Percentiles rank a stretch among this genome's conserved stretches.
Evolutionary conservation across 768 basidiomycete genomes (phyloP).

Genomic region (Suillus luteus): DNA sequence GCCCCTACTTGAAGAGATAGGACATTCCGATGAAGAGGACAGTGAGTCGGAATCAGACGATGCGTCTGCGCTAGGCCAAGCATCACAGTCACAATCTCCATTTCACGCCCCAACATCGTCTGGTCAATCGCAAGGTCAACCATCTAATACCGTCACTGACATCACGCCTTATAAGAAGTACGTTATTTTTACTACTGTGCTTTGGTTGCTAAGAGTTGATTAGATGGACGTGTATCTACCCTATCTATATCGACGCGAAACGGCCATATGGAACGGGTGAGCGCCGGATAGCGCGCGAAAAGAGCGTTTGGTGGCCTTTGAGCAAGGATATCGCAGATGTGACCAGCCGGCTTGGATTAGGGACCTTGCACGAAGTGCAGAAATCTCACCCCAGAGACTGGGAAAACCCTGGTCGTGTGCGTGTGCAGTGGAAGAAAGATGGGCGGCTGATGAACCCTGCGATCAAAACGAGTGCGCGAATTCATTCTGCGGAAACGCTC

Average conservation of each 20-base stretch:
- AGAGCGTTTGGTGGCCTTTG: slow-evolving; percentile 92
- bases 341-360: slow-evolving; percentile 71
- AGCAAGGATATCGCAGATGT: slow-evolving; percentile 92
- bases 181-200: slow-evolving; percentile 28
- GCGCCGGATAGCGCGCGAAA: slow-evolving; percentile 75
- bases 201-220: slow-evolving; percentile 13
- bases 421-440: slow-evolving; percentile 90
- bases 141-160: slow-evolving; percentile 55
- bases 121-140: slow-evolving; percentile 25
- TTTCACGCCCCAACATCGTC: slow-evolving; percentile 22
- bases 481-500: slow-evolving; percentile 1
- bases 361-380: slow-evolving; percentile 83
- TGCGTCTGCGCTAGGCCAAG: slow-evolving; percentile 51
- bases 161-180: slow-evolving; percentile 85
- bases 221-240: slow-evolving; percentile 96
- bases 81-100: slow-evolving; percentile 46
- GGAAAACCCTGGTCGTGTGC: slow-evolving; percentile 96
- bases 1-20: slow-evolving; percentile 77
- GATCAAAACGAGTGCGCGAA: slow-evolving; percentile 74
- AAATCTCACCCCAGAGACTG: slow-evolving; percentile 95
- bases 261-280: slow-evolving; percentile 82
- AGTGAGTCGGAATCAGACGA: slow-evolving; percentile 27
- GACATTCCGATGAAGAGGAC: slow-evolving; percentile 52
- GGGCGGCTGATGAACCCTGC: slow-evolving; percentile 60
- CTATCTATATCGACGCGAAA: slow-evolving; percentile 96